Evolutionary conservation across 1,139 yeast genomes (phyloP), one percentile per base, ranked within the genome.

Genomic region (Zhuliangozyma parablackwelliae): DNA sequence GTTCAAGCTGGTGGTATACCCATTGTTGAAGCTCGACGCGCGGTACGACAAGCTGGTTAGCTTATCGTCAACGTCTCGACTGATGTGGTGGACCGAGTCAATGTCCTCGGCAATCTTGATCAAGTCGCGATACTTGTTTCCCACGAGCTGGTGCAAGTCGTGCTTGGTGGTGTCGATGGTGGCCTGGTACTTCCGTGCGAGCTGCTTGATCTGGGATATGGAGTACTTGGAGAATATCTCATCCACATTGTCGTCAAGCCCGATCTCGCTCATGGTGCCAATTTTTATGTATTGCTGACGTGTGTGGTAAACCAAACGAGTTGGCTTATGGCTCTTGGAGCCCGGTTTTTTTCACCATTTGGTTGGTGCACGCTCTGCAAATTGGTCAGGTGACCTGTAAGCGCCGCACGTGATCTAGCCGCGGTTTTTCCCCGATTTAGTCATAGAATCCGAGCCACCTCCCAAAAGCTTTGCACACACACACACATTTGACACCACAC

Each of bases 31-130:
- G 11, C 48, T 48, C 2, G 69, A 50, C 9, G 56, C 50, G 25
- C 53, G 53, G 41, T 63, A 69, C 2, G 73, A 61, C 21, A 70
- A 52, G 33, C 58, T 53, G 1, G 70, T 49, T 12, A 70, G 45
- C 8, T 50, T 46, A 7, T 50, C 47, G 33, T 69, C 65, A 3
- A 63, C 51, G 1, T 38, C 41, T 9, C 48, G 46, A 1, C 78
- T 66, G 9, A 66, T 48, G 2, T 52, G 50, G 44, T 75, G 66
- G 80, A 82, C 79, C 6, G 59, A 60, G 30, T 73, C 75, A 28
- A 84, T 80, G 42, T 78, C 77, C 49, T 83, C 89, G 1, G 90
- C 86, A 6, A 84, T 82, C 29, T 73, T 65, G 28, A 84, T 67
- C 48, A 84, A 63, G 47, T 83, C 89, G 37, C 86, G 64, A 54